These are phyloP conservation scores for Scheffersomyces coipomensis DNA, from an alignment of 805 yeast genomes.

Conservation along the genomic window DNA sequence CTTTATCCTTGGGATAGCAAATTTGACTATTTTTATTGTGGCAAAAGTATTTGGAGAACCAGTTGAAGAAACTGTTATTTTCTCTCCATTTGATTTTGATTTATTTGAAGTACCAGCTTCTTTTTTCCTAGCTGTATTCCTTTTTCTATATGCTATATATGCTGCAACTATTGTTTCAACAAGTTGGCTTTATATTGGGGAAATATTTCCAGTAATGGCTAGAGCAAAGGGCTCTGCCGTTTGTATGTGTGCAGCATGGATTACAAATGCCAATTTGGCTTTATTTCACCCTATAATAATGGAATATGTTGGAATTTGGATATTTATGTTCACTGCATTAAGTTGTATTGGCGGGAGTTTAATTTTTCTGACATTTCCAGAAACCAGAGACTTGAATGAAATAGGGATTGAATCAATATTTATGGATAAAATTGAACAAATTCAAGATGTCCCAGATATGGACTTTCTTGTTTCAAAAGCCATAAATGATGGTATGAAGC, in stretches of 20 bases:
- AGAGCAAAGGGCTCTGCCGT: conserved; percentile 47
- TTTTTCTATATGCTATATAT: conserved; percentile 44
- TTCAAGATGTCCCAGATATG: too few species aligned
- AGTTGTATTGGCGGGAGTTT: conserved; percentile 28
- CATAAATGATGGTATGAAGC: too few species aligned
- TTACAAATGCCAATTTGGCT: conserved; percentile 32
- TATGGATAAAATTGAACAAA: too few species aligned
- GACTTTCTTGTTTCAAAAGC: too few species aligned
- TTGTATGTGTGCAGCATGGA: conserved; percentile 48
- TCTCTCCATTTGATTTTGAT: conserved; percentile 6
- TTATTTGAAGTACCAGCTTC: conserved; percentile 34
- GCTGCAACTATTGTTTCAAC: conserved; percentile 46
- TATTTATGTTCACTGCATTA: conserved; percentile 37
- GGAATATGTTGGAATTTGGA: conserved; percentile 33
- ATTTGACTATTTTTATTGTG: conserved; percentile 29
- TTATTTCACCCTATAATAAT: conserved; percentile 41
- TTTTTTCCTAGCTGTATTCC: conserved; percentile 41
- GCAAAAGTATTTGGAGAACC: conserved; percentile 34
- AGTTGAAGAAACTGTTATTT: conserved; percentile 15
- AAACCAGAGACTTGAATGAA: conserved; percentile 31
- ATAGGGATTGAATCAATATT: background rate
- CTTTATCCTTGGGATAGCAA: conserved; percentile 31
- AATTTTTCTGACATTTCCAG: conserved; percentile 39
- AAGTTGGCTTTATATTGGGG: conserved; percentile 51
- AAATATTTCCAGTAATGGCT: conserved; percentile 44